Evolutionary conservation across 2,329 filamentous ascomycete species (phyloP).

Genomic region (Fusarium coicis): DNA sequence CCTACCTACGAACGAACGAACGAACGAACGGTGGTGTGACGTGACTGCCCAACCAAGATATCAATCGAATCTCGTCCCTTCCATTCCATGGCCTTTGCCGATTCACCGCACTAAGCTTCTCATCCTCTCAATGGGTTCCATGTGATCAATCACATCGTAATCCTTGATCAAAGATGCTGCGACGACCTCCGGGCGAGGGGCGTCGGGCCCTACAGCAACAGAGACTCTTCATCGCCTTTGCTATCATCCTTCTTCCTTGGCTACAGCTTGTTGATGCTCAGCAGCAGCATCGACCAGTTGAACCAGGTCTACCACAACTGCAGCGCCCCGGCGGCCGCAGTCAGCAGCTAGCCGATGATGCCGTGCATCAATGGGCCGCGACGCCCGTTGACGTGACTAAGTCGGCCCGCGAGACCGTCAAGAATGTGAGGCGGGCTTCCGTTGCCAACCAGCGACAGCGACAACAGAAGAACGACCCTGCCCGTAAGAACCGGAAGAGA

Average conservation of each 20-base stretch:
- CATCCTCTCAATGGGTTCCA: constrained; percentile 35
- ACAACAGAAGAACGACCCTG: constrained; percentile 40
- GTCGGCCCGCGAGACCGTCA: constrained; percentile 43
- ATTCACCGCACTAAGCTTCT: constrained; percentile 16
- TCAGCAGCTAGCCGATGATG: constrained; percentile 44
- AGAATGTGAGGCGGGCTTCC: constrained; percentile 42
- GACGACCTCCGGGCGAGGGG: constrained; percentile 70
- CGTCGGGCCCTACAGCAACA: constrained; percentile 59
- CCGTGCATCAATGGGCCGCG: constrained; percentile 47
- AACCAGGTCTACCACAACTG: constrained; percentile 34
- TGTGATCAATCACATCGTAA: constrained; percentile 36
- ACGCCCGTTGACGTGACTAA: constrained; percentile 46
- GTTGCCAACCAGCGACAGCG: constrained; percentile 43
- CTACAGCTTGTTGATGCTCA: constrained; percentile 68
- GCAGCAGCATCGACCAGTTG: constrained; percentile 64
- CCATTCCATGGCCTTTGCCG: constrained; percentile 31
- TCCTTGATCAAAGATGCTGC: constrained; percentile 61
- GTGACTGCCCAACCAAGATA: constrained; percentile 37
- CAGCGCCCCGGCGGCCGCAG: constrained; percentile 40
- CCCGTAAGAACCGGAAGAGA: constrained; percentile 48
- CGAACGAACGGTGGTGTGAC: constrained; percentile 33
- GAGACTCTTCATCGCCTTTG: constrained; percentile 64
- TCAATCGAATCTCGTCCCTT: constrained; percentile 1
- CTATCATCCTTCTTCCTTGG: constrained; percentile 67
- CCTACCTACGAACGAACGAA: neutral